Percentiles rank a stretch among this genome's conserved stretches.
These are phyloP conservation scores for Colletotrichum navitas DNA, from an alignment of 2,329 filamentous ascomycete species.

Conservation along the genomic window DNA sequence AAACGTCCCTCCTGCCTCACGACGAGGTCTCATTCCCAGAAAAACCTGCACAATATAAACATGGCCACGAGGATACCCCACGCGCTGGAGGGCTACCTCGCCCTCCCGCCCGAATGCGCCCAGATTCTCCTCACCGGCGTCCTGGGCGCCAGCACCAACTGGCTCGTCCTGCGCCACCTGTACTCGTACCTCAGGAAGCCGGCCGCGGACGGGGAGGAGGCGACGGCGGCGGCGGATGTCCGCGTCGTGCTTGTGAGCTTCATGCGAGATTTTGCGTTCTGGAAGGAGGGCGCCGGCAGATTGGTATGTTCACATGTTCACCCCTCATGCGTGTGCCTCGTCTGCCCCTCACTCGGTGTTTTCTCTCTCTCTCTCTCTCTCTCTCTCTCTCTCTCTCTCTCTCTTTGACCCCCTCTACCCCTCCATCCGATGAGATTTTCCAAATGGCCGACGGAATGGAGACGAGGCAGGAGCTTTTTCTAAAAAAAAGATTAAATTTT, in stretches of 20 bases:
- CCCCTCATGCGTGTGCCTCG: background rate
- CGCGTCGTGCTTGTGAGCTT: slow-evolving; percentile 86
- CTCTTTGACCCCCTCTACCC: background rate
- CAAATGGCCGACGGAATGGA: background rate
- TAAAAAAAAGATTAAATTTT: no score
- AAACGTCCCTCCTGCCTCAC: no score
- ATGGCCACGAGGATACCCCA: slow-evolving; percentile 70
- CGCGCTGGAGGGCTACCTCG: slow-evolving; percentile 74
- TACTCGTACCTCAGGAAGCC: slow-evolving; percentile 56
- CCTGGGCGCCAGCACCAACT: slow-evolving; percentile 73
- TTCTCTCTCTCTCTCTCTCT: no score
- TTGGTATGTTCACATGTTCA: slow-evolving; percentile 67
- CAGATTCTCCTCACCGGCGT: slow-evolving; percentile 78
- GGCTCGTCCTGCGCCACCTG: slow-evolving; percentile 72
- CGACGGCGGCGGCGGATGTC: slow-evolving; percentile 46
- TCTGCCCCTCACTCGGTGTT: background rate
- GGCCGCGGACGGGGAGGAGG: slow-evolving; percentile 12
- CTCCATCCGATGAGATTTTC: slow-evolving; percentile 17
- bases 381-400: no score
- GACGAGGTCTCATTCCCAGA: background rate
- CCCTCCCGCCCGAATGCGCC: slow-evolving; percentile 68
- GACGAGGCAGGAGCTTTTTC: no score
- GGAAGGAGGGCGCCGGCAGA: slow-evolving; percentile 77
- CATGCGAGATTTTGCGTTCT: slow-evolving; percentile 82
- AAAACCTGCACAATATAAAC: background rate